phyloP scores from a whole-genome alignment of 176 grass and related monocot species.

The Aegilops longissima region DNA sequence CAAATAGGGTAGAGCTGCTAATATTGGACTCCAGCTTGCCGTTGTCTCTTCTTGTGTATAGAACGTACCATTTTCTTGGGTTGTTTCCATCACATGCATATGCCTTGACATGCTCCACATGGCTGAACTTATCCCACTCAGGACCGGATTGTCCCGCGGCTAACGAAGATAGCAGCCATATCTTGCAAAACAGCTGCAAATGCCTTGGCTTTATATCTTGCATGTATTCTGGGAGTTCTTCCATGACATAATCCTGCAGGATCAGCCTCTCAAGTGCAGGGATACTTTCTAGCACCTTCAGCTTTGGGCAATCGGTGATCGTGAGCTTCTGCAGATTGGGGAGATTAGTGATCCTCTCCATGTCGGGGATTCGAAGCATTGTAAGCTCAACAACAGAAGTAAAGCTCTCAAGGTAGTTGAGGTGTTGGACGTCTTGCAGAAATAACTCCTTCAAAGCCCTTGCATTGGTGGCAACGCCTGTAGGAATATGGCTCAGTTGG shows the following conservation, averaged over 20 bases:
- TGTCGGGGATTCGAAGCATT: neutral
- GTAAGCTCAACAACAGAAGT: neutral
- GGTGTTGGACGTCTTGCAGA: neutral
- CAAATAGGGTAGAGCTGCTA: neutral
- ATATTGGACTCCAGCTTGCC: neutral
- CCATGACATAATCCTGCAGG: neutral
- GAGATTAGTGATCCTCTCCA: neutral
- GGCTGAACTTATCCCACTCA: neutral
- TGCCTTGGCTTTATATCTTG: neutral
- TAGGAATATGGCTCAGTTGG: neutral
- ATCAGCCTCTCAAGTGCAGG: neutral
- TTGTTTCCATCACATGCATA: neutral
- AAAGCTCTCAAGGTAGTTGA: neutral
- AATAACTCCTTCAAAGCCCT: neutral
- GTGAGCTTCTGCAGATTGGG: neutral
- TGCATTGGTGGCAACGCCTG: neutral
- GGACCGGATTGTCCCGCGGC: neutral
- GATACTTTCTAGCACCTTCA: neutral
- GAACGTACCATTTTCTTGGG: neutral
- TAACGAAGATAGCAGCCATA: neutral
- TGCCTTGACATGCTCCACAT: neutral
- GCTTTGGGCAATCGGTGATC: neutral
- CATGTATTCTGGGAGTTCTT: neutral
- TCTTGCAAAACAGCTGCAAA: neutral
- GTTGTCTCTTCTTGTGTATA: neutral